Conservation (phyloP, 2,329 filamentous ascomycete species). For the Leptographium galeiforme region DNA sequence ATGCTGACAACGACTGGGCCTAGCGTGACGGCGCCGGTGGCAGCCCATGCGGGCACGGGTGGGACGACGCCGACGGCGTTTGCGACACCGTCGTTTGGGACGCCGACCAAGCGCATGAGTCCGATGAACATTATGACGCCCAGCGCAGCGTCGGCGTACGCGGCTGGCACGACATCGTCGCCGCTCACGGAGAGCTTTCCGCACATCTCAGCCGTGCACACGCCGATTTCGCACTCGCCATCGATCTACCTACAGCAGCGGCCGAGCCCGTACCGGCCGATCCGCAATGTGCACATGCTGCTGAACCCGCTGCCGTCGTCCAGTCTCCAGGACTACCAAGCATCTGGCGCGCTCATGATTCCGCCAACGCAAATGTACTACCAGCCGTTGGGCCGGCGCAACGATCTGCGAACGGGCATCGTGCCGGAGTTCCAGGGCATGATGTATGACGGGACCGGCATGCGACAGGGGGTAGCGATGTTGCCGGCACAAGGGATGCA, state of each 20-base stretch:
- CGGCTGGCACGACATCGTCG: slow-evolving; percentile 54
- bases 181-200: slow-evolving; percentile 51
- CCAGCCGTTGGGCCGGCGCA: slow-evolving; percentile 58
- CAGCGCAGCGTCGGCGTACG: slow-evolving; percentile 29
- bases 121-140: slow-evolving; percentile 28
- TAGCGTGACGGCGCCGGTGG: not conserved
- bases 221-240: slow-evolving; percentile 67
- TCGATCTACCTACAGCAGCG: slow-evolving; percentile 78
- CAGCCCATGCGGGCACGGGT: not conserved
- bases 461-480: slow-evolving; percentile 6
- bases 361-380: slow-evolving; percentile 69
- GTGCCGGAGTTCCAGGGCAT: slow-evolving; percentile 44
- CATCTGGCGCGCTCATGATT: slow-evolving; percentile 25
- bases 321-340: slow-evolving; percentile 62
- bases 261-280: slow-evolving; percentile 82
- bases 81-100: slow-evolving; percentile 23
- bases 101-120: slow-evolving; percentile 40
- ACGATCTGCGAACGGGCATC: slow-evolving; percentile 55
- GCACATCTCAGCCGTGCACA: slow-evolving; percentile 31
- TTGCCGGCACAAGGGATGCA: slow-evolving; percentile 7
- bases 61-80: slow-evolving; percentile 11
- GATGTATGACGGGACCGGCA: not conserved
- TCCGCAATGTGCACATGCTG: slow-evolving; percentile 81
- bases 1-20: slow-evolving; percentile 1
- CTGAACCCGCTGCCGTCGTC: slow-evolving; percentile 73